phyloP scores from a whole-genome alignment of 208 protist species.

The Polymyxa betae region DNA sequence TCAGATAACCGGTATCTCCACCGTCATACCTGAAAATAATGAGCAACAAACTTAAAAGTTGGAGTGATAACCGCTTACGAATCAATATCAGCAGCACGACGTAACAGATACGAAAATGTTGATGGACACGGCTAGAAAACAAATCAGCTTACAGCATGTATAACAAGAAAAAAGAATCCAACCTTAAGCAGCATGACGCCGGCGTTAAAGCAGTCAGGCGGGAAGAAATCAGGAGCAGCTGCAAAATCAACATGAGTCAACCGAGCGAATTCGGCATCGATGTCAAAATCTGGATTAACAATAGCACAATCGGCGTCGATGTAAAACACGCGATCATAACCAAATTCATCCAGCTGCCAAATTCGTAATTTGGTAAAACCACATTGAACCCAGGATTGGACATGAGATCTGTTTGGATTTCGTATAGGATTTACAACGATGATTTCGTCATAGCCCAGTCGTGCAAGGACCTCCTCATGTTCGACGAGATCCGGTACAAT shows the following conservation, averaged over 20 bases:
- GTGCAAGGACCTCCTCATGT: neutral
- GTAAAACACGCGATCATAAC: conserved; percentile 11
- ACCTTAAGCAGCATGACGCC: conserved; percentile 50
- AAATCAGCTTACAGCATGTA: no score
- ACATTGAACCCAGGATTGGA: neutral
- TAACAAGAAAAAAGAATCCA: no score
- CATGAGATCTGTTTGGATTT: conserved; percentile 20
- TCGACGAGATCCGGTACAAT: neutral
- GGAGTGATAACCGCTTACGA: no score
- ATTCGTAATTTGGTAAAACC: conserved; percentile 28
- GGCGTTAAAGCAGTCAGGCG: conserved; percentile 58
- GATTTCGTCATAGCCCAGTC: neutral
- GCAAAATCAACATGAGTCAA: conserved; percentile 14
- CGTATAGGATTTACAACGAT: neutral
- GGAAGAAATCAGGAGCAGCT: conserved; percentile 54
- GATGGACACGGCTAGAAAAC: neutral
- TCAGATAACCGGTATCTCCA: conserved; percentile 33
- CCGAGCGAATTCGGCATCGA: conserved; percentile 18
- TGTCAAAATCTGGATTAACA: neutral
- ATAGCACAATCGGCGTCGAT: conserved; percentile 56
- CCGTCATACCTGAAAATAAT: no score
- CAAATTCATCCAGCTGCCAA: conserved; percentile 31
- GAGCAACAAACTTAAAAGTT: no score
- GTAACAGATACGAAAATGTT: conserved; percentile 31
- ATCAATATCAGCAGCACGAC: neutral